A percentile compares a stretch with the other conserved stretches of the same genome.
phyloP scores from a whole-genome alignment of 257 asterid genomes.

The Ajuga chamaepitys region DNA sequence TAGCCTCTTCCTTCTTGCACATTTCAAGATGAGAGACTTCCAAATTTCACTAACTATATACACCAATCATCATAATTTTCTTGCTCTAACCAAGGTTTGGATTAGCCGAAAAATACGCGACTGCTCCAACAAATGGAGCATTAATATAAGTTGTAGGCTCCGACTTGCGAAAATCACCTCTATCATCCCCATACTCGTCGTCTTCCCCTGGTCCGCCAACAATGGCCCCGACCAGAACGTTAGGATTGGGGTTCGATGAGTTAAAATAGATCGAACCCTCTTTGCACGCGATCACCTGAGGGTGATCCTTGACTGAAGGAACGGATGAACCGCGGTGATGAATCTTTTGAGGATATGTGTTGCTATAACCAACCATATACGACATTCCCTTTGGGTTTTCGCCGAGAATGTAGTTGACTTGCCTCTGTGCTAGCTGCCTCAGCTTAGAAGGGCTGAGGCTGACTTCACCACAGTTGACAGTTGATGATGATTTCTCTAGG shows the following conservation, averaged over 20 bases:
- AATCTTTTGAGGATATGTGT: slow-evolving; percentile 51
- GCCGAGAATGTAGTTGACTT: slow-evolving; percentile 79
- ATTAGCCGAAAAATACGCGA: slow-evolving; percentile 70
- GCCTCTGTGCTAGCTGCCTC: slow-evolving; percentile 60
- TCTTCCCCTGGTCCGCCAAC: slow-evolving; percentile 95
- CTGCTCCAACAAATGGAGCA: slow-evolving; percentile 90
- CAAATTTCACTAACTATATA: slow-evolving; percentile 8
- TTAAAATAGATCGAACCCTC: slow-evolving; percentile 73
- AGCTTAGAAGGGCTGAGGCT: slow-evolving; percentile 44
- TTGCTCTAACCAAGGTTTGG: slow-evolving; percentile 35
- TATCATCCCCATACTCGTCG: slow-evolving; percentile 59
- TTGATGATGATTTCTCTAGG: slow-evolving; percentile 55
- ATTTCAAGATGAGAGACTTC: slow-evolving; percentile 67
- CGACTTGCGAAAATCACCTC: slow-evolving; percentile 54
- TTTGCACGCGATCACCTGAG: slow-evolving; percentile 48
- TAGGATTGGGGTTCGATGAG: slow-evolving; percentile 77
- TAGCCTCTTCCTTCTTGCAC: slow-evolving; percentile 71
- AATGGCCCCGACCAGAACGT: slow-evolving; percentile 70
- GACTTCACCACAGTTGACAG: slow-evolving; percentile 56
- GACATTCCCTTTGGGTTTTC: slow-evolving; percentile 94
- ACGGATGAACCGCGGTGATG: slow-evolving; percentile 91
- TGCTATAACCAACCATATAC: slow-evolving; percentile 92
- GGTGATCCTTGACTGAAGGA: slow-evolving; percentile 68
- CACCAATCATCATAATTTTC: background rate
- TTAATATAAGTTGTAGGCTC: slow-evolving; percentile 95